Percentiles rank a stretch among this genome's conserved stretches.
These are phyloP conservation scores for Limonium bicolor DNA, from an alignment of 148 eudicot genomes.

Conservation along the genomic window DNA sequence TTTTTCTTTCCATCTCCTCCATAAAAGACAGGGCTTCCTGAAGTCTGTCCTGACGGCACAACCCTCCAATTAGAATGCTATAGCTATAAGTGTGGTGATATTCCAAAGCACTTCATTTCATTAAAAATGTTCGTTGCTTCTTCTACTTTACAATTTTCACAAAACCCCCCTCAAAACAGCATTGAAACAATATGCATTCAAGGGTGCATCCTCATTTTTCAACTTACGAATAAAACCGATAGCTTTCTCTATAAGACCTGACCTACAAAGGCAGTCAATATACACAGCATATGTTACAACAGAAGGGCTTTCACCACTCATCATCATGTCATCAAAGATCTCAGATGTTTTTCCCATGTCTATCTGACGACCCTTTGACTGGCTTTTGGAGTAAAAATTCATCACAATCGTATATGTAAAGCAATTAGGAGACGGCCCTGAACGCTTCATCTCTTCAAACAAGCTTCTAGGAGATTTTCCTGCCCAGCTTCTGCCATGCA, in stretches of 20 bases:
- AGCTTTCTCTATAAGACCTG: constrained; percentile 19
- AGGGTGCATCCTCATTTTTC: constrained; percentile 4
- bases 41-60: constrained; percentile 17
- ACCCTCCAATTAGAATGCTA: constrained; percentile 31
- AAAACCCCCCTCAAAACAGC: constrained; percentile 26
- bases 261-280: constrained; percentile 30
- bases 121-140: constrained; percentile 22
- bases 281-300: constrained; percentile 26
- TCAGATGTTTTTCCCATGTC: constrained; percentile 12
- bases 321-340: constrained; percentile 27
- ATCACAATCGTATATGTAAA: constrained; percentile 30
- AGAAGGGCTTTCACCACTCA: constrained; percentile 18
- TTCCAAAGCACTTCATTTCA: constrained; percentile 29
- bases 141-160: constrained; percentile 14
- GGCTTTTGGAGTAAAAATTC: constrained; percentile 21
- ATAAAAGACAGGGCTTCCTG: constrained; percentile 19
- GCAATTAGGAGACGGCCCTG: constrained; percentile 35
- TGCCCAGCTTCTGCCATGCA: constrained; percentile 22
- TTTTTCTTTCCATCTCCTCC: constrained; percentile 27
- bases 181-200: constrained; percentile 29
- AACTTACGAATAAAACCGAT: constrained; percentile 7
- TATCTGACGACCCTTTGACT: constrained; percentile 2
- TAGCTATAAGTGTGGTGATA: constrained; percentile 26
- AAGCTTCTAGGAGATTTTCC: constrained; percentile 12
- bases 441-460: constrained; percentile 26